Base-by-base conservation (phyloP, 768 basidiomycete genomes). In the Fibroporia radiculosa region DNA sequence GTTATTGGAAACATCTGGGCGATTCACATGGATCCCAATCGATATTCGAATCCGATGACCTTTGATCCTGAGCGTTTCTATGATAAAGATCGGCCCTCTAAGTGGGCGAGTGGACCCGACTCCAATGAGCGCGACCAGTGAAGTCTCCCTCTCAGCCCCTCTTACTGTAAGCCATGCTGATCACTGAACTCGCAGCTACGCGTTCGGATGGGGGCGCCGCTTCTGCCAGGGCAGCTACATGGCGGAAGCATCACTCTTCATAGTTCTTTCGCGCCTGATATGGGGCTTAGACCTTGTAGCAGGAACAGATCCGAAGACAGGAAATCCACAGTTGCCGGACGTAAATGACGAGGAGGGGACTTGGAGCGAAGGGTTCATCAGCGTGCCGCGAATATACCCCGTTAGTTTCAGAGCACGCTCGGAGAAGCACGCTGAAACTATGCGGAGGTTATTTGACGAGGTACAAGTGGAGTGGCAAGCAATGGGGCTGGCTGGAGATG, bases 21-120 rank as follows among this genome's bases (percentile, higher is more conserved):
- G 4, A 62, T 76, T 49, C 56, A 60, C 8, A 63, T 66, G 28
- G 64, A 74, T 36, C 58, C 59, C 37, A 51, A 52, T 16, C 56
- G 61, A 3, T 76, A 70, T 45, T 48, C 61, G 1, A 53, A 72
- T 35, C 71, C 75, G 4, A 52, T 62, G 6, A 51, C 50, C 6
- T 77, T 72, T 54, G 49, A 55, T 1, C 75, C 73, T 5, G 65
- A 66, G 16, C 62, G 73, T 11, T 74, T 31, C 28, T 42, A 42
- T 29, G 24, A 27, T 11, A 19, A 13, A n/a, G 33, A 31, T 5
- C 18, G 27, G 18, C 16, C 31, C 7, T 22, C 33, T 6, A 8
- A 16, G 13, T 44, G 42, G 41, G 41, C 28, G 28, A 42, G 29
- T 23, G 41, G 41, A 16, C 41, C 41, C 5, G 27, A 27, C 20